Evolutionary conservation across 2,329 filamentous ascomycete genomes (phyloP).

Genomic region (Calonectria leucothoes): DNA sequence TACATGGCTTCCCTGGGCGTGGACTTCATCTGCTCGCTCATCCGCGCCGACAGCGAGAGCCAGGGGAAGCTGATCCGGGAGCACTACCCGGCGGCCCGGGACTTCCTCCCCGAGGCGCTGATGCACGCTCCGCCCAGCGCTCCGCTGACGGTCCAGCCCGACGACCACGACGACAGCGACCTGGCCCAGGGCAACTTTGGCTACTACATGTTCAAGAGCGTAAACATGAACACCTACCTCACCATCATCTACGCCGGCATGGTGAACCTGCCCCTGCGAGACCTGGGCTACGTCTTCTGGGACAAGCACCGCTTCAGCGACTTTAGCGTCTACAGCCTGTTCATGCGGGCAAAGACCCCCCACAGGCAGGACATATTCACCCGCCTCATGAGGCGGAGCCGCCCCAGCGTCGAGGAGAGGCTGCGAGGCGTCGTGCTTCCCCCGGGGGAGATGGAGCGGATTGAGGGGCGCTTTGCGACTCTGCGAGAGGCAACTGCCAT

Average conservation of each 20-base stretch:
- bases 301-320: background rate
- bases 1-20: background rate
- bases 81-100: background rate
- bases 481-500: background rate
- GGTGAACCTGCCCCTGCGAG: background rate
- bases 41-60: background rate
- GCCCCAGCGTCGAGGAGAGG: background rate
- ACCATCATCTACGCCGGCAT: background rate
- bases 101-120: background rate
- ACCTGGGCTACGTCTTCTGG: background rate
- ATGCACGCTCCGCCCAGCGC: background rate
- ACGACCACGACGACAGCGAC: background rate
- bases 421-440: background rate
- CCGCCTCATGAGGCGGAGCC: background rate
- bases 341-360: background rate
- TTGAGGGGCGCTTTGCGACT: background rate
- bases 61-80: background rate
- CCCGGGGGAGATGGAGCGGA: background rate
- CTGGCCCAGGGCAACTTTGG: background rate
- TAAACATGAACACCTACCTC: background rate
- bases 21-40: background rate
- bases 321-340: background rate
- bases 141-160: too few species aligned
- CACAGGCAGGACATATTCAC: background rate
- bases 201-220: background rate